Conservation (phyloP, 1,284 basidiomycete genomes). For the Pseudozyma sp. region DNA sequence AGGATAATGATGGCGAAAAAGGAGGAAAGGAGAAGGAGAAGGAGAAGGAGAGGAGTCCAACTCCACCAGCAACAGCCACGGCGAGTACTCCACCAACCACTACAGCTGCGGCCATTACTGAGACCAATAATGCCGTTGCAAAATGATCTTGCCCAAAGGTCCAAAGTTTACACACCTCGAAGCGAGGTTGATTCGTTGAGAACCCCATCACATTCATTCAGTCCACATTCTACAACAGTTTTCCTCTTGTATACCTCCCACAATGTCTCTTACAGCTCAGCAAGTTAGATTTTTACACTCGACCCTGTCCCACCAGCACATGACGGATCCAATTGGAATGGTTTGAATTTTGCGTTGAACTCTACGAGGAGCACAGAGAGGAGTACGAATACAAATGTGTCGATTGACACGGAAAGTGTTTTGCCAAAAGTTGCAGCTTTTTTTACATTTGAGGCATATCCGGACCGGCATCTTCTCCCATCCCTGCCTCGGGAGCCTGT, state of each 20-base stretch:
- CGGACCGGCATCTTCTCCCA: conserved; percentile 37
- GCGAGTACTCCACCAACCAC: neutral
- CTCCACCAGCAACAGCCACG: neutral
- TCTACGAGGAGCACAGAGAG: too few relatives aligned
- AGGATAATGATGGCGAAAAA: conserved; percentile 18
- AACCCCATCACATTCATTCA: conserved; percentile 1
- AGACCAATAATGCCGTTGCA: neutral
- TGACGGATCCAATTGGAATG: neutral
- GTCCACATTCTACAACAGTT: neutral
- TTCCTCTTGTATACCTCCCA: neutral
- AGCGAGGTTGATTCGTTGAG: too few relatives aligned
- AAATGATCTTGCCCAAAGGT: neutral
- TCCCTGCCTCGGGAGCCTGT: conserved; percentile 43
- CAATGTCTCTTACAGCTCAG: neutral
- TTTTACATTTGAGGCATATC: conserved; percentile 54
- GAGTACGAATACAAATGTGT: neutral
- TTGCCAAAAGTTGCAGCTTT: neutral
- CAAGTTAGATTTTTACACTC: too few relatives aligned
- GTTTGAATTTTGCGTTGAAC: too few relatives aligned
- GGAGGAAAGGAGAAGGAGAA: conserved; percentile 12
- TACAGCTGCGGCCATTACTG: neutral
- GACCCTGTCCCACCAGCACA: neutral
- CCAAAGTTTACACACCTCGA: neutral
- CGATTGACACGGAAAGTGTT: neutral
- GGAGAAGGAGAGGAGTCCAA: neutral